phyloP scores from a whole-genome alignment of 441 rosid genomes.

The Adansonia grandidieri region DNA sequence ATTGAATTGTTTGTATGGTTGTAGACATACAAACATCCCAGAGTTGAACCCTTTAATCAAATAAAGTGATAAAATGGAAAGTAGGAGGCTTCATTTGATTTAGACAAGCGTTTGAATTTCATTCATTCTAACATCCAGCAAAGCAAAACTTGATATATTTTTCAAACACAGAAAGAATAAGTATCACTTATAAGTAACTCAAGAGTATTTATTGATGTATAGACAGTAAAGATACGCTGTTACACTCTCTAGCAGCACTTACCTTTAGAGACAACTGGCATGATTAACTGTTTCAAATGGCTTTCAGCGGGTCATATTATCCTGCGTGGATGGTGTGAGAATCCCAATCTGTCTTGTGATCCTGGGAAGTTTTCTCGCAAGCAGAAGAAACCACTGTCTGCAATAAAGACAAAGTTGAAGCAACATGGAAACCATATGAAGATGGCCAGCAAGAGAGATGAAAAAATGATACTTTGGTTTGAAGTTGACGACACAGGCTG shows the following conservation, averaged over 20 bases:
- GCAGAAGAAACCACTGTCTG: constrained; percentile 60
- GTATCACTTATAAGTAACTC: too few species aligned
- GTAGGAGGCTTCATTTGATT: neutral
- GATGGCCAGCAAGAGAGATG: constrained; percentile 62
- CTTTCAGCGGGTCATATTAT: constrained; percentile 90
- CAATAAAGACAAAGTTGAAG: constrained; percentile 65
- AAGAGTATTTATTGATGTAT: neutral
- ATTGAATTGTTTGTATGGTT: neutral
- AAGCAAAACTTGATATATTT: too few species aligned
- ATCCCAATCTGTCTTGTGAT: constrained; percentile 46
- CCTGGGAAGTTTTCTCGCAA: constrained; percentile 47
- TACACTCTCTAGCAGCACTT: neutral
- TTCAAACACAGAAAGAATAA: too few species aligned
- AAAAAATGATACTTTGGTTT: constrained; percentile 79
- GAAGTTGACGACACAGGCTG: constrained; percentile 97
- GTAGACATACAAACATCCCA: neutral
- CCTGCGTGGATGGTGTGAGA: constrained; percentile 92
- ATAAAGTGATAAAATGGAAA: neutral
- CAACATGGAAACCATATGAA: constrained; percentile 62
- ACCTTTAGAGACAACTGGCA: neutral
- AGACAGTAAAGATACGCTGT: too few species aligned
- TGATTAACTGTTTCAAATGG: constrained; percentile 27
- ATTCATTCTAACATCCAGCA: neutral
- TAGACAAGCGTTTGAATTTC: neutral
- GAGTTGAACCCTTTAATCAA: neutral